Evolutionary conservation across 1,284 basidiomycete species (phyloP).

Genomic region (Farysia itapuensis): DNA sequence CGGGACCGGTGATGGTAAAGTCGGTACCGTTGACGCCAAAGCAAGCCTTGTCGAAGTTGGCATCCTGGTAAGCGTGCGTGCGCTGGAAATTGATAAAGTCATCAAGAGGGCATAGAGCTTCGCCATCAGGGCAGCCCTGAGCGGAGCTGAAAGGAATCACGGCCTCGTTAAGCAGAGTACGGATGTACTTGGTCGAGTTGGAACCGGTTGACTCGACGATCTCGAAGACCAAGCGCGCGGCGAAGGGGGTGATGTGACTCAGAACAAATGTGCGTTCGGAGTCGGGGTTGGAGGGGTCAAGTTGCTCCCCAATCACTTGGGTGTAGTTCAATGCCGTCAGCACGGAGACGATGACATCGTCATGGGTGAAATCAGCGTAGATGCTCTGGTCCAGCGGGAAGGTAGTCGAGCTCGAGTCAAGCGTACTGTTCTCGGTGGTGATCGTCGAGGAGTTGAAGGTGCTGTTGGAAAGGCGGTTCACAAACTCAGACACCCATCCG

Average conservation of each 20-base stretch:
- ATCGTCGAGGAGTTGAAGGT: slow-evolving; percentile 20
- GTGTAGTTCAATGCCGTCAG: slow-evolving; percentile 54
- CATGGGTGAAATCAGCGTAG: slow-evolving; percentile 56
- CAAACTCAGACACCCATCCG: slow-evolving; percentile 68
- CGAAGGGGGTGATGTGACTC: slow-evolving; percentile 43
- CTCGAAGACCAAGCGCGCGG: slow-evolving; percentile 40
- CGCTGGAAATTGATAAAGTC: slow-evolving; percentile 67
- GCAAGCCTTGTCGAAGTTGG: slow-evolving; percentile 50
- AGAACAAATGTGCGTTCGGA: slow-evolving; percentile 37
- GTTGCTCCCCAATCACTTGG: slow-evolving; percentile 37
- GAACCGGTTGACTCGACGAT: slow-evolving; percentile 40
- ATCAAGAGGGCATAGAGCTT: slow-evolving; percentile 78
- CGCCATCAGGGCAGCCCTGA: slow-evolving; percentile 67
- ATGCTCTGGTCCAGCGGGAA: slow-evolving; percentile 53
- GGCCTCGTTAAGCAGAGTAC: slow-evolving; percentile 82
- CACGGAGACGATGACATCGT: slow-evolving; percentile 46
- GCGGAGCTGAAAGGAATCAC: slow-evolving; percentile 79
- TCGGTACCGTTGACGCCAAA: slow-evolving; percentile 49
- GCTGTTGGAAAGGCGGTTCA: slow-evolving; percentile 42
- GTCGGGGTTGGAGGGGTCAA: slow-evolving; percentile 29
- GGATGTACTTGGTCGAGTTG: slow-evolving; percentile 67
- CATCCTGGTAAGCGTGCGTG: slow-evolving; percentile 33
- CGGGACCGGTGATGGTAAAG: slow-evolving; percentile 39
- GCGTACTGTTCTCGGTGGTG: slow-evolving; percentile 52
- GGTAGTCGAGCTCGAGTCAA: slow-evolving; percentile 33